Evolutionary conservation across 768 basidiomycete genomes (phyloP).

Genomic region (Pulveroboletus sp.): DNA sequence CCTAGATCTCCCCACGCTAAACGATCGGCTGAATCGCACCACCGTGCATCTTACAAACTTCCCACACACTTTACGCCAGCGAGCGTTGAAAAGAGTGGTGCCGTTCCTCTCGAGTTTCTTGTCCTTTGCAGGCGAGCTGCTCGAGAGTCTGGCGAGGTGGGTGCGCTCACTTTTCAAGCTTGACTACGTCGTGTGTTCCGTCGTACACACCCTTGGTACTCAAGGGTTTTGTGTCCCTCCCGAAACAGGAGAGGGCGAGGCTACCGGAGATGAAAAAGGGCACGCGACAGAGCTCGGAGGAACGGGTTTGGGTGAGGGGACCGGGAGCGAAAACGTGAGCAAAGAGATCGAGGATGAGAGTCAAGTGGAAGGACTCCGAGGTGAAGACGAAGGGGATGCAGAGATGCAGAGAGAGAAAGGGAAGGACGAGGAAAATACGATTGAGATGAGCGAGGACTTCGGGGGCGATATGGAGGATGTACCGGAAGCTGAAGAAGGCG

Average conservation of each 20-base stretch:
- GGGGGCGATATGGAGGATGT: constrained; percentile 84
- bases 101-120: constrained; percentile 76
- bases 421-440: constrained; percentile 65
- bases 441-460: constrained; percentile 91
- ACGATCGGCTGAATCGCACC: constrained; percentile 37
- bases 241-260: constrained; percentile 59
- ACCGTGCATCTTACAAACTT: constrained; percentile 38
- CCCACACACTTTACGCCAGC: constrained; percentile 31
- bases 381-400: constrained; percentile 45
- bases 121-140: constrained; percentile 50
- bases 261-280: constrained; percentile 40
- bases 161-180: constrained; percentile 82
- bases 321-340: constrained; percentile 82
- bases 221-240: constrained; percentile 93
- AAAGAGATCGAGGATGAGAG: constrained; percentile 95
- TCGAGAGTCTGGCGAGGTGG: constrained; percentile 59
- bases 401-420: constrained; percentile 35
- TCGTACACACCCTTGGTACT: constrained; percentile 67
- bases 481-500: constrained; percentile 46
- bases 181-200: constrained; percentile 67
- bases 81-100: constrained; percentile 43
- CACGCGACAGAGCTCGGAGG: constrained; percentile 56
- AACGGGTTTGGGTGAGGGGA: constrained; percentile 84
- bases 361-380: constrained; percentile 90
- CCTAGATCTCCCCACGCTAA: constrained; percentile 45